Percentiles rank a stretch among this genome's conserved stretches.
These are phyloP conservation scores for Coemansia pectinata DNA, from an alignment of 192 early-diverging fungal species.

Conservation along the genomic window DNA sequence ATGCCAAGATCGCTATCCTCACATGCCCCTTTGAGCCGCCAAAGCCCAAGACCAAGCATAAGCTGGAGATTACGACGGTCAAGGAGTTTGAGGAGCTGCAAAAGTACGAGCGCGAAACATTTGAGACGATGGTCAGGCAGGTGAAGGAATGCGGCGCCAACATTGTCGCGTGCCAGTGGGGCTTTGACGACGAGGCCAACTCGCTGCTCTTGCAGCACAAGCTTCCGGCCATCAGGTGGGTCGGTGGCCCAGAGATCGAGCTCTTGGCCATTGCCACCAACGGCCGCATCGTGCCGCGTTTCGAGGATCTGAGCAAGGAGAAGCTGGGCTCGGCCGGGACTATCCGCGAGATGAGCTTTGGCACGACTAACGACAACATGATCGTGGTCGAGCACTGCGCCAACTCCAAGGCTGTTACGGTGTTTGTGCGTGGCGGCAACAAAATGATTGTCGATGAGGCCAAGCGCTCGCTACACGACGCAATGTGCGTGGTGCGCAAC, in stretches of 20 bases:
- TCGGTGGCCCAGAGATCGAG: slow-evolving; percentile 99
- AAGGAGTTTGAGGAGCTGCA: slow-evolving; percentile 99
- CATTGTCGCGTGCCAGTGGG: slow-evolving; percentile 99
- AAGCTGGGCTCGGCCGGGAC: slow-evolving; percentile 95
- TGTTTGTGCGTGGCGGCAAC: slow-evolving; percentile 97
- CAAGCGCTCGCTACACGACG: slow-evolving; percentile 96
- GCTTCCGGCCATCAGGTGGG: slow-evolving; percentile 98
- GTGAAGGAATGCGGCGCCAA: slow-evolving; percentile 99
- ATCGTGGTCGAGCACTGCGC: slow-evolving; percentile 99
- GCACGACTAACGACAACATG: slow-evolving; percentile 99
- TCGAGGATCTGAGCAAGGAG: slow-evolving; percentile 84
- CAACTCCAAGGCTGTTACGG: slow-evolving; percentile 96
- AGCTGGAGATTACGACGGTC: slow-evolving; percentile 97
- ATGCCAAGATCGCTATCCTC: slow-evolving; percentile 97
- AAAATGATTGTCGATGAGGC: slow-evolving; percentile 99
- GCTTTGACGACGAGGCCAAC: slow-evolving; percentile 99
- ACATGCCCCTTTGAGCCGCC: slow-evolving; percentile 99
- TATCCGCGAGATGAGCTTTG: slow-evolving; percentile 93
- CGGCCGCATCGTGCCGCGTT: slow-evolving; percentile 99
- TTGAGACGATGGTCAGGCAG: slow-evolving; percentile 93
- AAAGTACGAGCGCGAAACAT: slow-evolving; percentile 93
- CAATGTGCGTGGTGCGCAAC: slow-evolving; percentile 99
- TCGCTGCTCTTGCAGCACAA: slow-evolving; percentile 97
- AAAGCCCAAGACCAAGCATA: slow-evolving; percentile 99
- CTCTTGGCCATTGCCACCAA: slow-evolving; percentile 99